These are phyloP conservation scores for Fusarium caatingaense DNA, from an alignment of 2,329 filamentous ascomycete genomes.

Conservation along the genomic window DNA sequence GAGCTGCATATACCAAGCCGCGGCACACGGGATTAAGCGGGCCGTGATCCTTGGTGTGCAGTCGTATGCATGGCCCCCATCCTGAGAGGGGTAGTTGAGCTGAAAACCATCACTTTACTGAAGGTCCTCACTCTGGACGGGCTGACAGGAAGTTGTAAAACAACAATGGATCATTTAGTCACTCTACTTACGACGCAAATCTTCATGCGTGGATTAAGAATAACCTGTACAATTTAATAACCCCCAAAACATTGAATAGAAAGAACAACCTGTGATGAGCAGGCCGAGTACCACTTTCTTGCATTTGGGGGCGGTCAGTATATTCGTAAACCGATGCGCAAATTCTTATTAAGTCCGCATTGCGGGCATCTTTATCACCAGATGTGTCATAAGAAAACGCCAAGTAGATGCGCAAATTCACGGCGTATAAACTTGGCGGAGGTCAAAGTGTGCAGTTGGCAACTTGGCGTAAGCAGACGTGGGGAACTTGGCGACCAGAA, in stretches of 20 bases:
- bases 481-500: not conserved
- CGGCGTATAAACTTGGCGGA: not conserved
- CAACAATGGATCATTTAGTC: too few species aligned
- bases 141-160: rapidly evolving
- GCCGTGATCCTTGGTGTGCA: rapidly evolving
- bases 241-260: too few species aligned
- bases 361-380: too few species aligned
- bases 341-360: too few species aligned
- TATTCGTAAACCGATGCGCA: not conserved
- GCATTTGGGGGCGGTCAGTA: not conserved
- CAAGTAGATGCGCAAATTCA: not conserved
- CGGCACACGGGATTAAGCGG: too few species aligned
- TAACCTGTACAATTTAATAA: too few species aligned
- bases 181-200: rapidly evolving
- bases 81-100: not conserved
- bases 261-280: too few species aligned
- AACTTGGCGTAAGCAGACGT: not conserved
- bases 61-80: not conserved
- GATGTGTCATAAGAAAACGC: too few species aligned
- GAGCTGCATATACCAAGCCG: not conserved
- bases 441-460: rapidly evolving
- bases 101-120: too few species aligned
- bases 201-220: too few species aligned
- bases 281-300: too few species aligned
- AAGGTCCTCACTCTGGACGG: too few species aligned